Percentiles rank a stretch among this genome's conserved stretches.
These are phyloP conservation scores for Eragrostis tef DNA, from an alignment of 202 grass and related monocot genomes.

Conservation along the genomic window DNA sequence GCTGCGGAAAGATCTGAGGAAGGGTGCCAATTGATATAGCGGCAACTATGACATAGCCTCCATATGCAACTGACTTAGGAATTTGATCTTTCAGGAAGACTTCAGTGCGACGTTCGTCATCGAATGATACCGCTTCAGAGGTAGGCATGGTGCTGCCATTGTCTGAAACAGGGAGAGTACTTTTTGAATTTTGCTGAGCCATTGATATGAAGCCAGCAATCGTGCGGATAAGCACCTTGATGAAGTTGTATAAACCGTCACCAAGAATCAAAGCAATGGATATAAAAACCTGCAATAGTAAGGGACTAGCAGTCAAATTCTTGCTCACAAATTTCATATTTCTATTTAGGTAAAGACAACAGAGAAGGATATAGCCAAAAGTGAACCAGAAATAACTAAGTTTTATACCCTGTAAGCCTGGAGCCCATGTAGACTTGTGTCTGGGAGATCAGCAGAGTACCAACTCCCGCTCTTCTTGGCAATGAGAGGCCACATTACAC, in stretches of 20 bases:
- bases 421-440: constrained; percentile 70
- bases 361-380: constrained; percentile 16
- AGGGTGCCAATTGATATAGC: constrained; percentile 65
- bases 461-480: constrained; percentile 78
- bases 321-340: constrained; percentile 12
- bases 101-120: constrained; percentile 68
- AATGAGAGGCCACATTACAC: constrained; percentile 97
- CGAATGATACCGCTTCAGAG: constrained; percentile 53
- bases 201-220: constrained; percentile 51
- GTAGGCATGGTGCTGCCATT: constrained; percentile 27
- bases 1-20: constrained; percentile 77
- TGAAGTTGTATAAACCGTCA: constrained; percentile 86
- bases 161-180: constrained; percentile 53
- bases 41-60: constrained; percentile 64
- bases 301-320: constrained; percentile 17
- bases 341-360: not conserved
- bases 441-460: constrained; percentile 49
- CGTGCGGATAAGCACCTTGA: constrained; percentile 73
- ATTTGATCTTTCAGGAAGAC: constrained; percentile 88
- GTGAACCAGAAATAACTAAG: not conserved
- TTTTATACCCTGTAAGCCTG: constrained; percentile 80
- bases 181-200: constrained; percentile 47
- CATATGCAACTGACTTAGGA: constrained; percentile 56
- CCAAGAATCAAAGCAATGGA: constrained; percentile 95
- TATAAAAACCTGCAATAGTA: constrained; percentile 75